phyloP scores from a whole-genome alignment of 2,329 filamentous ascomycete species.

The Phoma herbarum region DNA sequence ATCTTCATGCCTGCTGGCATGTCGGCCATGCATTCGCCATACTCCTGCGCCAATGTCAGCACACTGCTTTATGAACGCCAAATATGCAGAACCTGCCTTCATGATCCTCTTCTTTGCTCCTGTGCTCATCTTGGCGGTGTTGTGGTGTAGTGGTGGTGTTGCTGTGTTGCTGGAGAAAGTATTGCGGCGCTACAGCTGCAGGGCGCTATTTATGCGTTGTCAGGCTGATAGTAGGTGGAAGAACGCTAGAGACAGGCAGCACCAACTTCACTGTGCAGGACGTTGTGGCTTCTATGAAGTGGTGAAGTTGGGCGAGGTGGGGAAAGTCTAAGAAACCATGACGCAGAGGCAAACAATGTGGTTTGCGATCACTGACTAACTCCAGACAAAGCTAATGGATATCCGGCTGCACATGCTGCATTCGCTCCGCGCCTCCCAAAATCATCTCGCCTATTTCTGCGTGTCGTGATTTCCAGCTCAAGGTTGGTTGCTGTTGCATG shows the following conservation, averaged over 20 bases:
- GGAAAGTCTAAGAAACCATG: slow-evolving; percentile 26
- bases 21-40: slow-evolving; percentile 48
- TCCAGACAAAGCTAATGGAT: slow-evolving; percentile 18
- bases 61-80: not conserved
- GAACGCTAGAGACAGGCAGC: slow-evolving; percentile 7
- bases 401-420: slow-evolving; percentile 15
- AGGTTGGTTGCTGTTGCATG: not conserved
- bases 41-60: slow-evolving; percentile 42
- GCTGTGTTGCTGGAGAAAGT: slow-evolving; percentile 16
- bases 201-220: slow-evolving; percentile 18
- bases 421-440: not conserved
- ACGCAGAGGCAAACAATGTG: slow-evolving; percentile 23
- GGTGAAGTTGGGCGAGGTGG: slow-evolving; percentile 13
- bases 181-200: slow-evolving; percentile 20
- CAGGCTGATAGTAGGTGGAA: slow-evolving; percentile 2
- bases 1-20: slow-evolving; percentile 51
- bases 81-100: slow-evolving; percentile 45
- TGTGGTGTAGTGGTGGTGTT: slow-evolving; percentile 20
- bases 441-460: no score
- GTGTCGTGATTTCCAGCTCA: not conserved
- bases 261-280: slow-evolving; percentile 7
- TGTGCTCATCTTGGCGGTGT: slow-evolving; percentile 45
- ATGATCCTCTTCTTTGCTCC: slow-evolving; percentile 58
- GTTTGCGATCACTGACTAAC: slow-evolving; percentile 22
- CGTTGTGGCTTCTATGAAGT: slow-evolving; percentile 4